These are phyloP conservation scores for Calophaca sinica DNA, from an alignment of 306 rosid species.

Conservation along the genomic window DNA sequence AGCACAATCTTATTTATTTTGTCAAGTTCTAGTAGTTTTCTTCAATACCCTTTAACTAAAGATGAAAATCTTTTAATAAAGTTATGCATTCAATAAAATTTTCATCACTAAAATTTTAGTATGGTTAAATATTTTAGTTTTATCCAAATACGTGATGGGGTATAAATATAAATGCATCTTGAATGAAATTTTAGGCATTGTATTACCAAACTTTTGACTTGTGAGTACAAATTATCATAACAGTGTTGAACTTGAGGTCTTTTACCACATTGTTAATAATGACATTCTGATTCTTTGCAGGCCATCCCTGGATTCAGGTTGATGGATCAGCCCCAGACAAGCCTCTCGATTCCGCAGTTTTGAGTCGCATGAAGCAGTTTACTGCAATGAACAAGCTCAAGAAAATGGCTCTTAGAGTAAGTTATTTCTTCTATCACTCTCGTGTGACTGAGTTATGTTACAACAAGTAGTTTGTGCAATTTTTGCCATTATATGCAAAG, in stretches of 20 bases:
- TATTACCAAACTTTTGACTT: background rate
- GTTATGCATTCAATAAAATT: too few relatives aligned
- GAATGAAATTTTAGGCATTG: too few relatives aligned
- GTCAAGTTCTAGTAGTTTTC: too few relatives aligned
- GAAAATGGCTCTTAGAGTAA: constrained; percentile 93
- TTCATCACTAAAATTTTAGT: too few relatives aligned
- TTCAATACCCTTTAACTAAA: too few relatives aligned
- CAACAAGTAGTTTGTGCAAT: background rate
- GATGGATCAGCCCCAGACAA: constrained; percentile 91
- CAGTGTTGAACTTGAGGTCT: constrained; percentile 4
- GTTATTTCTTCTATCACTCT: constrained; percentile 36
- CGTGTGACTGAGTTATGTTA: too few relatives aligned
- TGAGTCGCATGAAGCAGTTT: constrained; percentile 86
- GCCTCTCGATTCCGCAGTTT: constrained; percentile 88
- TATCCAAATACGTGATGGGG: too few relatives aligned
- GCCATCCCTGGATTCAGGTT: constrained; percentile 90
- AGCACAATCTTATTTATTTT: too few relatives aligned
- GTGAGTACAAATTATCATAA: background rate
- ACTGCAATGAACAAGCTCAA: constrained; percentile 89
- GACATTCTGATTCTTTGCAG: constrained; percentile 57
- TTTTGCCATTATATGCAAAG: constrained; percentile 9
- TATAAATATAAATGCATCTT: too few relatives aligned
- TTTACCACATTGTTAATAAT: constrained; percentile 11
- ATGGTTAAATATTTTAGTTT: too few relatives aligned
- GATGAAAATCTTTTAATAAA: too few relatives aligned